These are phyloP conservation scores for Colletotrichum lindemuthianum DNA, from an alignment of 2,329 filamentous ascomycete genomes.

Conservation along the genomic window DNA sequence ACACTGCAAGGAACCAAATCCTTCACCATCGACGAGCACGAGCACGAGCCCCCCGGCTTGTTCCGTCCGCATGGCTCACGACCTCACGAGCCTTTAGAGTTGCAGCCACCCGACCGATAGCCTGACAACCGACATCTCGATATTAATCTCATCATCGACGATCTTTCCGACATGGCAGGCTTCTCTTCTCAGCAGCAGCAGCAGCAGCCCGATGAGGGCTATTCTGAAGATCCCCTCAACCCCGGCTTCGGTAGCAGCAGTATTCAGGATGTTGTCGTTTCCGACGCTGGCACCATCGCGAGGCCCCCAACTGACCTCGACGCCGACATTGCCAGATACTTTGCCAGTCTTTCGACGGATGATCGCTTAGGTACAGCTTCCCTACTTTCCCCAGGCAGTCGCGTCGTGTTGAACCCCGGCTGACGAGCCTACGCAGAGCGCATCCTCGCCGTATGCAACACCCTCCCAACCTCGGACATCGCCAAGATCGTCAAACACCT, in stretches of 20 bases:
- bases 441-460: slow-evolving; percentile 67
- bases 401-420: background rate
- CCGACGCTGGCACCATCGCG: slow-evolving; percentile 38
- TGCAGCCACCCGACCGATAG: slow-evolving; percentile 8
- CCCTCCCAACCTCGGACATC: slow-evolving; percentile 82
- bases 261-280: slow-evolving; percentile 42
- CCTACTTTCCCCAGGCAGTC: background rate
- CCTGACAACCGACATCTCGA: background rate
- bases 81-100: slow-evolving; percentile 23
- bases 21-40: background rate
- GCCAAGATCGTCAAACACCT: slow-evolving; percentile 83
- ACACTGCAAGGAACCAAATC: too few species aligned
- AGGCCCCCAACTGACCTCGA: slow-evolving; percentile 41
- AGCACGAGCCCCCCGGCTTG: slow-evolving; percentile 26
- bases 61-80: slow-evolving; percentile 27
- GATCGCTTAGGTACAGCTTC: slow-evolving; percentile 38
- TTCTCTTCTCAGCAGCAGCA: slow-evolving; percentile 69
- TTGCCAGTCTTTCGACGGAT: slow-evolving; percentile 58
- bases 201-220: slow-evolving; percentile 82
- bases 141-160: background rate
- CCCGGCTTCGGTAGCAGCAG: slow-evolving; percentile 44
- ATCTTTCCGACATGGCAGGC: slow-evolving; percentile 24
- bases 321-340: slow-evolving; percentile 59
- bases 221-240: slow-evolving; percentile 78
- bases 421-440: background rate